phyloP scores from a whole-genome alignment of 2,329 filamentous ascomycete species.

The Trichoderma asperellum region DNA sequence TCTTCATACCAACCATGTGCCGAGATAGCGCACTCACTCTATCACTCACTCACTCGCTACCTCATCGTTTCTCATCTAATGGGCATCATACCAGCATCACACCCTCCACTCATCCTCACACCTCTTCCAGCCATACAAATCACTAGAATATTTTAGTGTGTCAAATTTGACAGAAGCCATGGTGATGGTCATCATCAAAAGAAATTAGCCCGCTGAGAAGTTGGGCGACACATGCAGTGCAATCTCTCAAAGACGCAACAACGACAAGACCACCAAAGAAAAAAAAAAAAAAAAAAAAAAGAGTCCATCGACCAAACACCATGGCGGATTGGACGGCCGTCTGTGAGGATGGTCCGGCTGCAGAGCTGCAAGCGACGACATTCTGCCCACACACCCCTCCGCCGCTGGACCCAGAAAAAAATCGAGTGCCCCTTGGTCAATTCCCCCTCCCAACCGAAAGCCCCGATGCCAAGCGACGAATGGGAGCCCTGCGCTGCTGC shows the following conservation, averaged over 20 bases:
- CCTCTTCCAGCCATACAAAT: background rate
- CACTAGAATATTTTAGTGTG: background rate
- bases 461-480: conserved; percentile 16
- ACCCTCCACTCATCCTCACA: background rate
- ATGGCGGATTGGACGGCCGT: background rate
- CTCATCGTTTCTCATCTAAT: background rate
- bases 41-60: too few species aligned
- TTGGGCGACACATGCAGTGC: background rate
- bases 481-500: background rate
- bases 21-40: too few species aligned
- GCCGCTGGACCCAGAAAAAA: background rate
- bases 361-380: background rate
- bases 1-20: background rate
- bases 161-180: background rate
- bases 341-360: background rate
- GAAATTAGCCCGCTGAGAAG: background rate
- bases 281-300: background rate
- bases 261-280: too few species aligned
- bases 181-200: background rate
- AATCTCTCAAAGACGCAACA: background rate
- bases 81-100: background rate
- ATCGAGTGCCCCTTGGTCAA: conserved; percentile 10
- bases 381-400: conserved; percentile 2
- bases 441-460: conserved; percentile 14
- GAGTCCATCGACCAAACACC: background rate